Percentiles rank a stretch among this genome's conserved stretches.
phyloP scores from a whole-genome alignment of 2,329 filamentous ascomycete genomes.

The Microdochium bolleyi region DNA sequence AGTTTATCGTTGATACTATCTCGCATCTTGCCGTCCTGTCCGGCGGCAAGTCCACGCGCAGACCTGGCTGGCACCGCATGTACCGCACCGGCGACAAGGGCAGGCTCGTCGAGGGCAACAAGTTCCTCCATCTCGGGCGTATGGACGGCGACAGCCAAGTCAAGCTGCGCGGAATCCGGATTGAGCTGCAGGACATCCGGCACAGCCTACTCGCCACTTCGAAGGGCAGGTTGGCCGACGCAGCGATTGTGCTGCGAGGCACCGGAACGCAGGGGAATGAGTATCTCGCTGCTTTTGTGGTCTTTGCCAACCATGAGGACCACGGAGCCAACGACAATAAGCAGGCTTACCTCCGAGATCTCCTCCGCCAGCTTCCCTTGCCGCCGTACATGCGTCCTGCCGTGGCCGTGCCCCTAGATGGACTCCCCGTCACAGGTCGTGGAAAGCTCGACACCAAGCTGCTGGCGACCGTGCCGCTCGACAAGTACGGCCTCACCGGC shows the following conservation, averaged over 20 bases:
- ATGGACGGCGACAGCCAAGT: slow-evolving; percentile 1
- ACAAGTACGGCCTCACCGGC: slow-evolving; percentile 1
- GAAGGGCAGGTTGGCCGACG: slow-evolving; percentile 3
- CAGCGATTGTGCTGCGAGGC: slow-evolving; percentile 1
- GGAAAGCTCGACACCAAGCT: slow-evolving; percentile 23
- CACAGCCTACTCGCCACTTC: slow-evolving; percentile 3
- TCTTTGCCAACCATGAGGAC: slow-evolving; percentile 13
- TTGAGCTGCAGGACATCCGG: not conserved
- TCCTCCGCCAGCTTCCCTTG: slow-evolving; percentile 11
- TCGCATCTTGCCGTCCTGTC: not conserved
- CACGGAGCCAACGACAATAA: not conserved
- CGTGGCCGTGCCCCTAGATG: slow-evolving; percentile 11
- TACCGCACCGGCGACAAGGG: slow-evolving; percentile 4
- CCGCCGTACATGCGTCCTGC: slow-evolving; percentile 26
- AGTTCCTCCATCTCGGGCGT: slow-evolving; percentile 6
- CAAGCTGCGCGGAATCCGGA: not conserved
- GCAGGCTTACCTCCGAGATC: slow-evolving; percentile 2
- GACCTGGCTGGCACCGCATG: not conserved
- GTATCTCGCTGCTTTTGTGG: slow-evolving; percentile 7
- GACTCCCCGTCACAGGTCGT: slow-evolving; percentile 17
- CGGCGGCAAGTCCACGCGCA: not conserved
- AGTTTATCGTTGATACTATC: not conserved
- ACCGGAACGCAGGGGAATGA: not conserved
- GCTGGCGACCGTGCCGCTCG: slow-evolving; percentile 13
- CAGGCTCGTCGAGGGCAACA: not conserved